phyloP scores from a whole-genome alignment of 2,329 filamentous ascomycete species.

The Escovopsis weberi region DNA sequence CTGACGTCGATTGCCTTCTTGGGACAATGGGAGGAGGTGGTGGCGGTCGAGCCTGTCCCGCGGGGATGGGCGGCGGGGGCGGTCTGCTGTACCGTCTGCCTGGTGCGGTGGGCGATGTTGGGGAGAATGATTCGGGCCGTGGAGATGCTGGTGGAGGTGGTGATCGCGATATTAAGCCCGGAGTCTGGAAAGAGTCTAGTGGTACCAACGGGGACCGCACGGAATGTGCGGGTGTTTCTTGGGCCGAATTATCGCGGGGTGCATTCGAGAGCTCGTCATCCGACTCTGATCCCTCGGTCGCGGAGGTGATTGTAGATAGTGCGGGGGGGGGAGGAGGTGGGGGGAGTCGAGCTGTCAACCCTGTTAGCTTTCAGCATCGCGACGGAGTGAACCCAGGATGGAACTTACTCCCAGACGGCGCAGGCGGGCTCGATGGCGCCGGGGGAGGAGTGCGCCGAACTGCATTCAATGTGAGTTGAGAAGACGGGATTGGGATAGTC shows the following conservation, averaged over 20 bases:
- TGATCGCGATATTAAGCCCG: constrained; percentile 15
- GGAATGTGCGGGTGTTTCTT: constrained; percentile 18
- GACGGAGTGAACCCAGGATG: background rate
- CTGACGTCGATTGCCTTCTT: constrained; percentile 45
- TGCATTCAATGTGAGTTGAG: background rate
- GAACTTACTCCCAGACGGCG: constrained; percentile 3
- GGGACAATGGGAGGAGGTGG: constrained; percentile 45
- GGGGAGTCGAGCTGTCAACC: constrained; percentile 44
- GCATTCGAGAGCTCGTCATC: constrained; percentile 67
- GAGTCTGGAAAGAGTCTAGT: constrained; percentile 17
- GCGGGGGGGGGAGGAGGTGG: constrained; percentile 38
- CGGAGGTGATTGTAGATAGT: constrained; percentile 42
- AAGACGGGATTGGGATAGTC: background rate
- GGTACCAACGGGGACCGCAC: constrained; percentile 28
- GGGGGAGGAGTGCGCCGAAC: constrained; percentile 4
- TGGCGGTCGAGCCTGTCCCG: constrained; percentile 45
- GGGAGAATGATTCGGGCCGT: constrained; percentile 25
- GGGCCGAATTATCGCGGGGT: constrained; percentile 26
- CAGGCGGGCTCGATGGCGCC: constrained; percentile 5
- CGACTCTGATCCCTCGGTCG: constrained; percentile 68
- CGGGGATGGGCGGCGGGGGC: constrained; percentile 48
- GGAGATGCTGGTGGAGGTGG: constrained; percentile 18
- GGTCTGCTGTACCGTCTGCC: constrained; percentile 42
- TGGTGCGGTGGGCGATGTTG: constrained; percentile 27
- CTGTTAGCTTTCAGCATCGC: constrained; percentile 10